Evolutionary conservation across 2,329 filamentous ascomycete genomes (phyloP), one percentile per base, ranked within the genome.

Genomic region (Davidsoniella virescens): DNA sequence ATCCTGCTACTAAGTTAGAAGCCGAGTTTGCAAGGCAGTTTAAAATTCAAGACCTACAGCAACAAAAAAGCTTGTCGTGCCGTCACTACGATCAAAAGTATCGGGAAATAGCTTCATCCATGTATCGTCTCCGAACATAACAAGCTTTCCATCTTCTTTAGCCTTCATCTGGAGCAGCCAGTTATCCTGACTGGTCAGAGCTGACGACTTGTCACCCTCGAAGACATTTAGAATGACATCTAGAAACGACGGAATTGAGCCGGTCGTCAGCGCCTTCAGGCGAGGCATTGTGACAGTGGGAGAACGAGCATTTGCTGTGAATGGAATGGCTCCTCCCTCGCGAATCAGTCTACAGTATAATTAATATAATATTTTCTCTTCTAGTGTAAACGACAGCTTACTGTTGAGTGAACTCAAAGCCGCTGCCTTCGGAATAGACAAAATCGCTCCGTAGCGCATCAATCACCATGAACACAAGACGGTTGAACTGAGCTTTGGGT

Each of bases 251-350:
- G 92, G 92, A n/a, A 94, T 92, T 1, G 90, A 95, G 54, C 92
- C 92, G 1, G 92, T 96, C 1, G 92, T 98, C 55, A 98, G 87
- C 45, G 92, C 87, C 67, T 98, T 98, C 59, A 98, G 80, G 55
- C 90, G 81, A 40, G 92, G 92, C 92, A 98, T 96, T 16, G 92
- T 98, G 54, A 98, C 90, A 6, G 92, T 98, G 2, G 92, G 92
- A 47, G 93, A 87, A n/a, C 86, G 84, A 16, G 92, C 92, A 72
- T 94, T 84, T 33, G 90, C 90, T 29, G 92, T 98, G 63, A 94
- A 98, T 2, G 92, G 92, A 37, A 96, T 71, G 5, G 92, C 93
- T 52, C 75, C 74, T 53, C 90, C 90, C 64, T 80, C 72, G 59
- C 82, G 78, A 61, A 96, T 94, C 56, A 96, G 72, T 58, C 87